phyloP scores from a whole-genome alignment of 805 yeast genomes.

The Hanseniaspora jakobsenii region DNA sequence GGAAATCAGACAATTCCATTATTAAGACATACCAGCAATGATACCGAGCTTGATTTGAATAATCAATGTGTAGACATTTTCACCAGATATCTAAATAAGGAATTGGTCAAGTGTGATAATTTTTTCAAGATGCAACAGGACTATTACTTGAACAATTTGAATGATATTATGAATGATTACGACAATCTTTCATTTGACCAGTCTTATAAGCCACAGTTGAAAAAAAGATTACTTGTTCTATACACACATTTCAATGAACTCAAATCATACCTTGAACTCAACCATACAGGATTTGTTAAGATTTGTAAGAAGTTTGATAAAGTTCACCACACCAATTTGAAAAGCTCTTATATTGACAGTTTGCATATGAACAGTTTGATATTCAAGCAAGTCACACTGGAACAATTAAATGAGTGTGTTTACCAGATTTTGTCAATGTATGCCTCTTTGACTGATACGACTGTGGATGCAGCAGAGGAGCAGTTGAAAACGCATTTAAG shows the following conservation, averaged over 20 bases:
- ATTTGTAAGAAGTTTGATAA: constrained; percentile 89
- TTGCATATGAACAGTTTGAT: constrained; percentile 40
- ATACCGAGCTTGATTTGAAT: constrained; percentile 21
- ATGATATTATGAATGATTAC: constrained; percentile 48
- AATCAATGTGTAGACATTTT: constrained; percentile 35
- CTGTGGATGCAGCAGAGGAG: constrained; percentile 34
- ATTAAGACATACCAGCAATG: constrained; percentile 7
- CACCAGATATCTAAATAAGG: constrained; percentile 60
- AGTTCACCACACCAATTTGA: constrained; percentile 50
- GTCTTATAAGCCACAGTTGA: constrained; percentile 28
- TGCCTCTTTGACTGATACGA: constrained; percentile 29
- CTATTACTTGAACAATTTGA: constrained; percentile 41
- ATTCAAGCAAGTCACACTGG: constrained; percentile 41
- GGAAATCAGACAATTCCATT: background rate
- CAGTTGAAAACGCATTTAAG: constrained; percentile 50
- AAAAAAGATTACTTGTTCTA: constrained; percentile 49
- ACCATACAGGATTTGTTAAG: constrained; percentile 79
- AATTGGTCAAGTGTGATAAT: constrained; percentile 59
- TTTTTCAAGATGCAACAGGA: constrained; percentile 62
- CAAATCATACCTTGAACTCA: constrained; percentile 70
- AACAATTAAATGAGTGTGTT: constrained; percentile 40
- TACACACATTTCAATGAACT: constrained; percentile 73
- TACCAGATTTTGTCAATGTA: constrained; percentile 43
- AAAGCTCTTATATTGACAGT: constrained; percentile 43
- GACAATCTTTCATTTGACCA: constrained; percentile 29